Evolutionary conservation across 805 yeast species (phyloP).

Genomic region (Candida taoyuanica): DNA sequence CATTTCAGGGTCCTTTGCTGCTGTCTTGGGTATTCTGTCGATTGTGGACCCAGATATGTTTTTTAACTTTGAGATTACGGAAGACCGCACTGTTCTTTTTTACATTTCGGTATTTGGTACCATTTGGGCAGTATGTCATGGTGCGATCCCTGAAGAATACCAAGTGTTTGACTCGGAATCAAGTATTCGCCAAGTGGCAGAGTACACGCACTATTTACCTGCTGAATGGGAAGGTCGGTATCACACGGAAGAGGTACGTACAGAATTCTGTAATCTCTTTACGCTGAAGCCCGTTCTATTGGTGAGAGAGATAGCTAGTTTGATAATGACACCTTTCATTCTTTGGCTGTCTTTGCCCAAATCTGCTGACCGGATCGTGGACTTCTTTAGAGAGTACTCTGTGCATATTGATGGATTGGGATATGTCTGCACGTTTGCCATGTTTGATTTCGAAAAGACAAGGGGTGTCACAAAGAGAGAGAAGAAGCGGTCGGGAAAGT

Average conservation of each 20-base stretch:
- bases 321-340: constrained; percentile 84
- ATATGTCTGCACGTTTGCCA: constrained; percentile 89
- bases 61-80: constrained; percentile 81
- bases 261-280: constrained; percentile 75
- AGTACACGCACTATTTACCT: constrained; percentile 89
- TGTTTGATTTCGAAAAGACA: constrained; percentile 74
- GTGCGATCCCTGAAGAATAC: constrained; percentile 59
- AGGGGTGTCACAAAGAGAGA: constrained; percentile 33
- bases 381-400: constrained; percentile 85
- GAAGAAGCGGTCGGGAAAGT: constrained; percentile 32
- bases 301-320: constrained; percentile 72
- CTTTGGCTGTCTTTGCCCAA: constrained; percentile 79
- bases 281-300: constrained; percentile 68
- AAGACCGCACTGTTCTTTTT: constrained; percentile 76
- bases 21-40: constrained; percentile 75
- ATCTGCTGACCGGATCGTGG: constrained; percentile 71
- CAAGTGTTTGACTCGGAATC: constrained; percentile 91
- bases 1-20: constrained; percentile 82
- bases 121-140: constrained; percentile 76
- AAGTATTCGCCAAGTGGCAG: constrained; percentile 71
- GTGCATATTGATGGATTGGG: constrained; percentile 94
- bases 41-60: constrained; percentile 86
- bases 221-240: constrained; percentile 78
- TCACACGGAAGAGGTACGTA: constrained; percentile 80
- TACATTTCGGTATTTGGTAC: constrained; percentile 89